Base-by-base conservation (phyloP, 2,329 filamentous ascomycete genomes). In the Cercospora nicotianae region DNA sequence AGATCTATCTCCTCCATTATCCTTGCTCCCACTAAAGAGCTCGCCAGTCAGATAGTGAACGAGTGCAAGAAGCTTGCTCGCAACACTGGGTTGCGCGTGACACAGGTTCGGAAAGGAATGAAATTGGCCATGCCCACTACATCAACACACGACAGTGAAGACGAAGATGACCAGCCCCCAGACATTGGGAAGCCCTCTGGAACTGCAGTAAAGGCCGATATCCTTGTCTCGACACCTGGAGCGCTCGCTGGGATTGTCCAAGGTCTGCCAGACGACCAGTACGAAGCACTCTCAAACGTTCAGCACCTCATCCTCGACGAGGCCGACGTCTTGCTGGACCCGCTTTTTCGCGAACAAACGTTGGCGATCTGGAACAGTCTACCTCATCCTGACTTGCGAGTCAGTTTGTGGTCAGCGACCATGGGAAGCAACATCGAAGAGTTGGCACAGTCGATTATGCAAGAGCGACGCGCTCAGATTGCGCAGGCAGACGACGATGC, bases 391-490 rank as follows among this genome's bases (percentile, higher is more conserved):
- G 80, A 85, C n/a, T 83, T 98, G 8, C 87, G 89, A 26, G 85
- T 93, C 3, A 92, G 91, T 9, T 89, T 96, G 68, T 99, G 94
- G 93, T 98, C 95, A 13, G 95, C 95, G 13, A 99, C 95, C 0
- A 97, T 99, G 90, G 93, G 92, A 3, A 97, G 94, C 16, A 95
- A 90, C 73, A 91, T 98, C 51, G 95, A 99, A 81, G 84, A 89
- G 20, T 83, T 97, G 7, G 87, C 92, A 58, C 86, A 86, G 6
- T 86, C 87, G n/a, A 90, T 89, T 13, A 86, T 95, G 61, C 81
- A 84, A 45, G 80, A 84, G 8, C 85, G 89, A 18, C 69, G 68
- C n/a, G 51, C 57, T 16, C 65, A 61, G 18, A 60, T 76, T 8
- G 73, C 78, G 51, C 60, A 65, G 10, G 48, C 63, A 8, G 53